Conservation (phyloP, 129 eudicot genomes). For the Flaveria ramosissima region DNA sequence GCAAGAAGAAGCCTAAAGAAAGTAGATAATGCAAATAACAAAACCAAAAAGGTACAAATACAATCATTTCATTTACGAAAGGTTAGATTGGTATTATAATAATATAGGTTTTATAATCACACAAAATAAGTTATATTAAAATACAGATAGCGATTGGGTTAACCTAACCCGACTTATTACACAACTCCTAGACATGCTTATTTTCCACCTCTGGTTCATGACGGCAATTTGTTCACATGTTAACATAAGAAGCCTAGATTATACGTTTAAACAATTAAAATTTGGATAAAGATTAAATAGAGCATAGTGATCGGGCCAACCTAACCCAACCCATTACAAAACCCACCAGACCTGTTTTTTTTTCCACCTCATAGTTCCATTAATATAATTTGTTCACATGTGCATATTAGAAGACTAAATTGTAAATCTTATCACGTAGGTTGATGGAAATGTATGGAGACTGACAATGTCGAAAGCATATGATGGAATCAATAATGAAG, state of each 20-base stretch:
- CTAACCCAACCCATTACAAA: neutral
- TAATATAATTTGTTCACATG: neutral
- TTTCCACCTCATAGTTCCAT: neutral
- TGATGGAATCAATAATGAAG: conserved; percentile 33
- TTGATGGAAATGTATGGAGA: conserved; percentile 36
- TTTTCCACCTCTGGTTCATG: too few species aligned
- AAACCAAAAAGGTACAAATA: conserved; percentile 26
- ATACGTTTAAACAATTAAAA: neutral
- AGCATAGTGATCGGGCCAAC: neutral
- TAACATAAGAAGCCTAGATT: too few species aligned
- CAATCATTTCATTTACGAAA: neutral
- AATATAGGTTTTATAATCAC: neutral
- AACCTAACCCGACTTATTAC: too few species aligned
- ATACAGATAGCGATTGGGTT: too few species aligned
- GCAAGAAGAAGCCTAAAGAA: conserved; percentile 28
- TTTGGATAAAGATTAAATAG: neutral
- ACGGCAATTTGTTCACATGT: too few species aligned
- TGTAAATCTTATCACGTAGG: conserved; percentile 19
- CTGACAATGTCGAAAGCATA: conserved; percentile 16
- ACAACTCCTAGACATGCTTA: too few species aligned
- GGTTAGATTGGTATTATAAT: neutral
- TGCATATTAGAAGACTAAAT: neutral
- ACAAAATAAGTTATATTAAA: neutral
- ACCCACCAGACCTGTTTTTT: neutral
- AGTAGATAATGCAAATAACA: neutral